Conservation (phyloP, 805 yeast genomes). For the Maudiozyma pseudohumilis region DNA sequence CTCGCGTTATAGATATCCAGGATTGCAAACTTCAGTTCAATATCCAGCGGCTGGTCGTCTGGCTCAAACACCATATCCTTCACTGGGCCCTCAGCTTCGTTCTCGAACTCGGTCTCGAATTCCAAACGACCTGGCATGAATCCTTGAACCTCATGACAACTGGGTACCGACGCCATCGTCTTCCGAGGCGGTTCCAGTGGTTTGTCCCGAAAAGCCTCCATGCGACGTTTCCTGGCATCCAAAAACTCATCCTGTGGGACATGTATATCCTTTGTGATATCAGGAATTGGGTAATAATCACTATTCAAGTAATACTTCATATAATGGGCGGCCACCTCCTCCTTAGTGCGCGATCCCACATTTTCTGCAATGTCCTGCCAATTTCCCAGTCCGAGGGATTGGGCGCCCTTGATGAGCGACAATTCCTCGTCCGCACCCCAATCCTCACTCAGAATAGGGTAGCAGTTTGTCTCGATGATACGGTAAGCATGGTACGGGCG, state of each 20-base stretch:
- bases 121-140: slow-evolving; percentile 98
- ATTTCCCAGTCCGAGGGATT: slow-evolving; percentile 84
- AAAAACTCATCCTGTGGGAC: slow-evolving; percentile 63
- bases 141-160: slow-evolving; percentile 95
- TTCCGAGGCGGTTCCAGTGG: slow-evolving; percentile 82
- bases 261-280: slow-evolving; percentile 60
- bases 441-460: slow-evolving; percentile 77
- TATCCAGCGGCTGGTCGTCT: slow-evolving; percentile 80
- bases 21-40: slow-evolving; percentile 79
- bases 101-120: slow-evolving; percentile 92
- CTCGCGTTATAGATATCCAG: slow-evolving; percentile 85
- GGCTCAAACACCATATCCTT: slow-evolving; percentile 95
- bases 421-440: slow-evolving; percentile 99
- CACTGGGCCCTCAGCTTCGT: slow-evolving; percentile 89
- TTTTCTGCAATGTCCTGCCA: slow-evolving; percentile 98
- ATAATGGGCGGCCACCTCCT: slow-evolving; percentile 85
- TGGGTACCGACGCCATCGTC: slow-evolving; percentile 85
- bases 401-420: slow-evolving; percentile 80
- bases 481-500: slow-evolving; percentile 90
- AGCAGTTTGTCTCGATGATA: slow-evolving; percentile 88
- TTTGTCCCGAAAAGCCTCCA: slow-evolving; percentile 61
- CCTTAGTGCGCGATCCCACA: slow-evolving; percentile 84
- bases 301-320: slow-evolving; percentile 58
- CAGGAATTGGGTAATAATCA: slow-evolving; percentile 78
- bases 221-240: slow-evolving; percentile 52